phyloP scores from a whole-genome alignment of 352 stramenopile genomes.

The Pythium plurisporium region DNA sequence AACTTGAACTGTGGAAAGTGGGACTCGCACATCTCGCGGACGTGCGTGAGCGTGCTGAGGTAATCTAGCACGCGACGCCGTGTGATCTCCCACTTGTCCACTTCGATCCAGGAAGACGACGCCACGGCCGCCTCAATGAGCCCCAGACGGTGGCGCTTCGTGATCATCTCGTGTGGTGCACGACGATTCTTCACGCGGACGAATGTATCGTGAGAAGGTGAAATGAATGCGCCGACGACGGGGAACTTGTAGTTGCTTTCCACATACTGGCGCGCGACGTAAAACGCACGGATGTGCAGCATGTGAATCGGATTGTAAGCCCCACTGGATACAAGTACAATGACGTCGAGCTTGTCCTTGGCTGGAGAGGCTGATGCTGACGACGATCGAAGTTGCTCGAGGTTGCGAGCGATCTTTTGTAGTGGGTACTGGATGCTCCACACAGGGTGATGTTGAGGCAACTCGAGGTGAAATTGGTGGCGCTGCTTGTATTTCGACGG shows the following conservation, averaged over 20 bases:
- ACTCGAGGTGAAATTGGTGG: slow-evolving; percentile 20
- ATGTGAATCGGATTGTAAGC: slow-evolving; percentile 80
- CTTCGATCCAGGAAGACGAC: slow-evolving; percentile 74
- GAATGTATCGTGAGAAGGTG: slow-evolving; percentile 68
- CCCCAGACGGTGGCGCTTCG: slow-evolving; percentile 55
- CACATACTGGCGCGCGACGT: slow-evolving; percentile 70
- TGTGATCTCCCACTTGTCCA: slow-evolving; percentile 85
- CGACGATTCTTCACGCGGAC: slow-evolving; percentile 67
- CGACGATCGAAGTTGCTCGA: slow-evolving; percentile 37
- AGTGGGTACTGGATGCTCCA: slow-evolving; percentile 70
- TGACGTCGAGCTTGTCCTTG: slow-evolving; percentile 41
- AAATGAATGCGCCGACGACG: slow-evolving; percentile 75
- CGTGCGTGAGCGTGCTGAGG: slow-evolving; percentile 65
- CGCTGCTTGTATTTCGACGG: slow-evolving; percentile 47
- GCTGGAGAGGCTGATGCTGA: neutral
- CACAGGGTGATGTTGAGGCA: slow-evolving; percentile 36
- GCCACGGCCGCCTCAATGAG: slow-evolving; percentile 63
- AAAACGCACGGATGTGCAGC: slow-evolving; percentile 71
- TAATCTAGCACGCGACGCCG: slow-evolving; percentile 68
- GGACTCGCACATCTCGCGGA: slow-evolving; percentile 68
- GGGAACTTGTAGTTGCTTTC: slow-evolving; percentile 78
- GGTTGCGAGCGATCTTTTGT: slow-evolving; percentile 62
- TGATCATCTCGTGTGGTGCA: slow-evolving; percentile 75
- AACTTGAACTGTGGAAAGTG: slow-evolving; percentile 63
- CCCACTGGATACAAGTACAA: slow-evolving; percentile 68